Conservation (phyloP, 1,284 basidiomycete species). For the Trametes hirsuta region DNA sequence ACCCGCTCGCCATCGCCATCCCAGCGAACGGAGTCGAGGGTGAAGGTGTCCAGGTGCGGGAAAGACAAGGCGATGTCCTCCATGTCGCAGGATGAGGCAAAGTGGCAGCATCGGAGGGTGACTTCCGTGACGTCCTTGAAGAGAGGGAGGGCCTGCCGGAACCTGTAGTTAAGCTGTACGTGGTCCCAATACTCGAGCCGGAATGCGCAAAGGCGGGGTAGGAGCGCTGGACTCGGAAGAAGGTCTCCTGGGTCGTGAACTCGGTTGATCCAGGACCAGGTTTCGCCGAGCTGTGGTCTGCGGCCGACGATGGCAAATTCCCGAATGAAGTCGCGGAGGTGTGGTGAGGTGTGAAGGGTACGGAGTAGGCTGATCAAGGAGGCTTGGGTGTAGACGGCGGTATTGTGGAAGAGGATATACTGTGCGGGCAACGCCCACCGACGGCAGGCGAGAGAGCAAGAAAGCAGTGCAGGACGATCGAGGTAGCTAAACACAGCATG, state of each 20-base stretch:
- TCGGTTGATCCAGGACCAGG: not conserved
- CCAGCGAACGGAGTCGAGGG: conserved; percentile 7
- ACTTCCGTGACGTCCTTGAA: not conserved
- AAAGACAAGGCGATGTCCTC: conserved; percentile 1
- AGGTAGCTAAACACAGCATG: conserved; percentile 9
- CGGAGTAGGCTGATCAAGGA: not conserved
- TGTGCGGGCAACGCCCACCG: conserved; percentile 1
- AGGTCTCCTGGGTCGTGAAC: not conserved
- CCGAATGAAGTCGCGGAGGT: not conserved
- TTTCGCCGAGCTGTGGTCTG: not conserved
- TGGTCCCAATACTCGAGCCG: conserved; percentile 9
- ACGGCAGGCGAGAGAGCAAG: not conserved
- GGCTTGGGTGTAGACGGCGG: not conserved
- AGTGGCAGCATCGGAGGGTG: conserved; percentile 5
- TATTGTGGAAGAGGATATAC: not conserved
- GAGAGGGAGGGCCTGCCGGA: not conserved
- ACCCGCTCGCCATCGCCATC: not conserved
- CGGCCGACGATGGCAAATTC: not conserved
- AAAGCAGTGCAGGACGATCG: not conserved
- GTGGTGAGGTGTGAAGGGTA: not conserved
- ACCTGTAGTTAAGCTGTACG: not conserved
- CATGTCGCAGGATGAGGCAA: not conserved
- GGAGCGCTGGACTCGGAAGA: not conserved
- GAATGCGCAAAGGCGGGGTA: conserved; percentile 1
- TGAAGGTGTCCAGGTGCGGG: conserved; percentile 1